Base-by-base conservation (phyloP, 2,329 filamentous ascomycete genomes). In the Rutstroemia sp. region DNA sequence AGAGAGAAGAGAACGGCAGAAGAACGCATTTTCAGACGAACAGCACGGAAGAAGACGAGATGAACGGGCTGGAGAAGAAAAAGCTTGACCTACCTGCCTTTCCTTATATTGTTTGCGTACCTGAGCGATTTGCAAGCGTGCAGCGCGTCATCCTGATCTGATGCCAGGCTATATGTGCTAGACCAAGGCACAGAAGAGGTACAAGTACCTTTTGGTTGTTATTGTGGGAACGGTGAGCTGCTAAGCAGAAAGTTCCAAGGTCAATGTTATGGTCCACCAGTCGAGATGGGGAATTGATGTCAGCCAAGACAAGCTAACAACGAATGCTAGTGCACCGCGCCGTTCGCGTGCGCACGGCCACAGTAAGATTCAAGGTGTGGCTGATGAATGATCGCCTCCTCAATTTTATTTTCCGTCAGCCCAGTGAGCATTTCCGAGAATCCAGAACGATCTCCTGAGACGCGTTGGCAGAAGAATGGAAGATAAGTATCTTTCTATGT, bases 121-220 rank as follows among this genome's bases (percentile, higher is more conserved):
- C 27, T 53, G 30, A 48, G n/a, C 17, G 51, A 54, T 48, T 19
- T 48, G 10, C 51, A 54, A 54, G 14, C 19, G 14, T 42, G 39
- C 14, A 25, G 2, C 4, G 46, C 42, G 38, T 48, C 51, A 5
- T 54, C 2, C 23, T 47, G 51, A 27, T 17, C 40, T 19, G 23
- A 27, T 40, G 36, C 12, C 30, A 30, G 19, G 38, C 16, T 16
- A 9, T 16, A 25, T 23, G 27, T 25, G 34, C 27, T 34, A 54
- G 48, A 54, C 30, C 51, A 54, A 54, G 51, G 51, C 51, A 53
- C 51, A 19, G 9, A 17, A 54, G 30, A 34, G 30, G 30, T 14
- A 5, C 30, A 23, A 8, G 14, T 38, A 47, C 30, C 23, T 17
- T 36, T 12, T 19, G 27, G 34, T 23, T 16, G 14, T 30, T 23